Base-by-base conservation (phyloP, 768 basidiomycete genomes). In the Epithele typhae region DNA sequence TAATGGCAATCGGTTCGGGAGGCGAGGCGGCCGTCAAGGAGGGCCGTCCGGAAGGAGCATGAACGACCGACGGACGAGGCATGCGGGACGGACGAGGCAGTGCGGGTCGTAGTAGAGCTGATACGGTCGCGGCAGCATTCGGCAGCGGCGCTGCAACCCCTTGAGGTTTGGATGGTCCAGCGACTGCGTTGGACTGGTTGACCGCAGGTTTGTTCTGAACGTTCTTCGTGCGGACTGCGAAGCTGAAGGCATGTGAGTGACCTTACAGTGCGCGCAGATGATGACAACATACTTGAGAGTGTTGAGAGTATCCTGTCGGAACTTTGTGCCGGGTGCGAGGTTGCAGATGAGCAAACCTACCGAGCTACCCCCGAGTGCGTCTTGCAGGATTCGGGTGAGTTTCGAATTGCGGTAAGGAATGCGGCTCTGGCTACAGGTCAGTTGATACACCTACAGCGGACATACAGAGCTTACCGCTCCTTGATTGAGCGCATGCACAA, bases 331-430 rank as follows among this genome's bases (percentile, higher is more conserved):
- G 14, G 92, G 91, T 9, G 92, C 87, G 8, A 95, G 69, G 56
- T 92, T 92, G 64, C 90, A 92, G 25, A 95, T 88, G 34, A 94
- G 70, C 18, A 94, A 67, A 1, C 87, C 87, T 9, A 88, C 74
- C 0, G 87, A 84, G 2, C 78, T 74, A 11, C 92, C 92, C 18
- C 90, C 90, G 1, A 95, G 78, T 0, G 91, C 90, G 51, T 92
- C 90, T 82, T 93, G 90, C 1, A 95, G 75, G 42, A 94, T 82
- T 21, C 92, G 74, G 0, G 92, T 95, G 25, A 94, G 72, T 60
- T 92, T 92, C 0, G 89, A 88, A 61, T 94, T 88, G 36, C 92
- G 81, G 59, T 93, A 94, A 0, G 92, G 92, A 49, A 94, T 85
- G 19, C 89, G 82, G 23, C 80, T 69, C 84, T 88, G 46, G 15